Evolutionary conservation across 1,284 basidiomycete species (phyloP).

Genomic region (Hypsizygus ulmarius): DNA sequence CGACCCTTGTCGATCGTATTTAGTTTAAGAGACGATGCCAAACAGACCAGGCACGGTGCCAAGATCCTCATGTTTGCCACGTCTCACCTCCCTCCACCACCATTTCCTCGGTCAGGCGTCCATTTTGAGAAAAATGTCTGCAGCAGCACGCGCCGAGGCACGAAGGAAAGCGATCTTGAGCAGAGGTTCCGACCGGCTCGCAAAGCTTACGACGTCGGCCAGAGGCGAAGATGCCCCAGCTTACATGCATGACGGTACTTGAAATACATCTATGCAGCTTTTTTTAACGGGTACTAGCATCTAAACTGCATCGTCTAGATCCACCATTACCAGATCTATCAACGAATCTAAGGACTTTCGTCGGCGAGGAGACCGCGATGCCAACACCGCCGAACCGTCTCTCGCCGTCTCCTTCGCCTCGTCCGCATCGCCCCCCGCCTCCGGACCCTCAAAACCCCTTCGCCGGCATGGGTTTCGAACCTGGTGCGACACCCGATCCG

Average conservation of each 20-base stretch:
- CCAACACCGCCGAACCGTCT: constrained; percentile 26
- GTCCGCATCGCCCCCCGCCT: constrained; percentile 20
- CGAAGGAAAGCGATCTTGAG: constrained; percentile 70
- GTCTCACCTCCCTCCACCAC: constrained; percentile 14
- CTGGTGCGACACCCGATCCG: constrained; percentile 39
- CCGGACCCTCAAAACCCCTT: constrained; percentile 22
- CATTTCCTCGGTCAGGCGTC: not conserved
- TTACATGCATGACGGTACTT: constrained; percentile 55
- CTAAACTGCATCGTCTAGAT: constrained; percentile 29
- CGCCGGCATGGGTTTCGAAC: constrained; percentile 21
- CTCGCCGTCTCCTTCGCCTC: constrained; percentile 32
- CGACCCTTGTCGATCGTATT: constrained; percentile 10
- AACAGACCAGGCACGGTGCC: constrained; percentile 10
- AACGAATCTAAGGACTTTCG: constrained; percentile 44
- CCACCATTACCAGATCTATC: constrained; percentile 39
- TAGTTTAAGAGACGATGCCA: constrained; percentile 2
- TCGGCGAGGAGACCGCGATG: constrained; percentile 54
- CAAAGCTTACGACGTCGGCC: constrained; percentile 71
- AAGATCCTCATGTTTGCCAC: constrained; percentile 16
- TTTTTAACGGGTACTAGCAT: constrained; percentile 6
- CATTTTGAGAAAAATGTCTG: constrained; percentile 31
- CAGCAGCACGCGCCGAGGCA: constrained; percentile 67
- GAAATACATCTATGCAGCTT: constrained; percentile 8
- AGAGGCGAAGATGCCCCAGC: constrained; percentile 66
- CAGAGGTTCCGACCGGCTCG: constrained; percentile 66